Percentiles rank a stretch among this genome's conserved stretches.
phyloP scores from a whole-genome alignment of 495 filamentous ascomycete genomes.

The Penicillium pancosmium region DNA sequence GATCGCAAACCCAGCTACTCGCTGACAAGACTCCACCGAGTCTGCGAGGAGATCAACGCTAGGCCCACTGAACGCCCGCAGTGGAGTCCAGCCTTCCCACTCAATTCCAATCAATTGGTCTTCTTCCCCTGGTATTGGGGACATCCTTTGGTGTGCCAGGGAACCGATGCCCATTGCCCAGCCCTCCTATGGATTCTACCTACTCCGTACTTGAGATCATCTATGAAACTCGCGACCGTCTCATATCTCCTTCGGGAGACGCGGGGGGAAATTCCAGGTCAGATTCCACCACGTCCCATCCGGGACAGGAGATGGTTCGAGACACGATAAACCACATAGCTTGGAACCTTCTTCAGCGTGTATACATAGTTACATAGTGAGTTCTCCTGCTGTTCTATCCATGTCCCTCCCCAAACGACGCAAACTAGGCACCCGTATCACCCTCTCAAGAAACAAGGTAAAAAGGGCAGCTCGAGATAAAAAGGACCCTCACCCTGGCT shows the following conservation, averaged over 20 bases:
- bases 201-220: constrained; percentile 9
- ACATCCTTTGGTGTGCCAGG: neutral
- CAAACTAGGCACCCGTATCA: neutral
- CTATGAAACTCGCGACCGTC: constrained; percentile 33
- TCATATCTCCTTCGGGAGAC: constrained; percentile 26
- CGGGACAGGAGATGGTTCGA: constrained; percentile 2
- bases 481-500: neutral
- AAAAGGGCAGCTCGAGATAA: neutral
- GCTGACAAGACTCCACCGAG: constrained; percentile 10
- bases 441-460: neutral
- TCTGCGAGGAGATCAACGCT: constrained; percentile 21
- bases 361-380: neutral
- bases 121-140: neutral
- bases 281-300: constrained; percentile 16
- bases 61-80: constrained; percentile 10
- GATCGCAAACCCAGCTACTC: constrained; percentile 4
- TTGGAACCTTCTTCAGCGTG: neutral
- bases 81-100: constrained; percentile 6
- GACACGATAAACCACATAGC: constrained; percentile 6
- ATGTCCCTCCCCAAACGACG: neutral
- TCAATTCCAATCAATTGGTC: constrained; percentile 7
- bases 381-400: neutral
- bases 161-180: constrained; percentile 2
- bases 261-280: constrained; percentile 25
- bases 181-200: constrained; percentile 15